Conservation (phyloP, 108 stramenopile species). For the Stephanodiscus triporus region DNA sequence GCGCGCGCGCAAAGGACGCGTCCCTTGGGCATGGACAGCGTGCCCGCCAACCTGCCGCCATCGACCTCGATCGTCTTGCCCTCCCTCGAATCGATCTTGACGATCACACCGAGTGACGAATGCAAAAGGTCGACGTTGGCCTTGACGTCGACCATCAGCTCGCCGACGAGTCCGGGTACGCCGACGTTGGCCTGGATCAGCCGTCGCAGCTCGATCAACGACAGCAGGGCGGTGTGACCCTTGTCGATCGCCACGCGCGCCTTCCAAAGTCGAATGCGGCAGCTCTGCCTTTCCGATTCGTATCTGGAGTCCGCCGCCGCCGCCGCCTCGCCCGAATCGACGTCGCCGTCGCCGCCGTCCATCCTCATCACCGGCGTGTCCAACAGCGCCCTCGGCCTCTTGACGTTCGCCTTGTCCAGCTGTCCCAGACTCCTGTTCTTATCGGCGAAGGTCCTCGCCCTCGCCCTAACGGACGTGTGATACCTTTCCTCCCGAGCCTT, state of each 20-base stretch:
- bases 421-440: slow-evolving; percentile 73
- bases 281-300: slow-evolving; percentile 39
- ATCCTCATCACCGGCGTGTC: slow-evolving; percentile 52
- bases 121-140: slow-evolving; percentile 68
- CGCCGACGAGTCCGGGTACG: slow-evolving; percentile 47
- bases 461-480: slow-evolving; percentile 42
- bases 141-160: slow-evolving; percentile 68
- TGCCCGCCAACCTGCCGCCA: slow-evolving; percentile 18
- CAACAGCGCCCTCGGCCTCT: slow-evolving; percentile 80
- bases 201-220: slow-evolving; percentile 70
- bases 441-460: slow-evolving; percentile 72
- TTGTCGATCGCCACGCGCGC: slow-evolving; percentile 83
- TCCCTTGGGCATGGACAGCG: slow-evolving; percentile 75
- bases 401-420: slow-evolving; percentile 69
- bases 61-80: slow-evolving; percentile 42
- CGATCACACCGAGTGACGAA: slow-evolving; percentile 66
- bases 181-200: slow-evolving; percentile 39
- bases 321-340: slow-evolving; percentile 34
- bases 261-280: slow-evolving; percentile 72
- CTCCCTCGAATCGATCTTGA: slow-evolving; percentile 23
- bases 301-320: slow-evolving; percentile 41
- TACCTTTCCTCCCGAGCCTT: slow-evolving; percentile 56
- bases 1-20: slow-evolving; percentile 64
- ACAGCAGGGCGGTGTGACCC: slow-evolving; percentile 76
- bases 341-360: slow-evolving; percentile 26